These are phyloP conservation scores for Carex scoparia DNA, from an alignment of 176 grass and related monocot genomes.

Conservation along the genomic window DNA sequence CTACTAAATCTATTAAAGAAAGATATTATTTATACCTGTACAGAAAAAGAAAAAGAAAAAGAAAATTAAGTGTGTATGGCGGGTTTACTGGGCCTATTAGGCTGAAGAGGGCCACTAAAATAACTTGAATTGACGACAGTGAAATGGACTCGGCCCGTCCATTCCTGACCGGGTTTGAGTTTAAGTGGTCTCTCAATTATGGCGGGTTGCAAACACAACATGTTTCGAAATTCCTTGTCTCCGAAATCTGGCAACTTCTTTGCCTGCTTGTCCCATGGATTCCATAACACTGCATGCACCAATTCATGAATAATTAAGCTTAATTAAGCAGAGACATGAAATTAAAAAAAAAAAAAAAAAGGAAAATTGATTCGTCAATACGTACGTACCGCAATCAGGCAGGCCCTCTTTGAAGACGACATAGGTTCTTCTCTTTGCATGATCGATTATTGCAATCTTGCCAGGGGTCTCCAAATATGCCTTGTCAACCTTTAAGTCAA, in stretches of 20 bases:
- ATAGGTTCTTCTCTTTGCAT: slow-evolving; percentile 85
- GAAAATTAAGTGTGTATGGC: not conserved
- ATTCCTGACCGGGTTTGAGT: slow-evolving; percentile 80
- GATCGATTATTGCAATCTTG: slow-evolving; percentile 90
- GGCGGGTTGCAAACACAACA: slow-evolving; percentile 76
- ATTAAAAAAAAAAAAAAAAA: too few relatives aligned
- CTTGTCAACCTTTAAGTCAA: slow-evolving; percentile 44
- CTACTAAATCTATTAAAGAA: not conserved
- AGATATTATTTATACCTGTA: not conserved
- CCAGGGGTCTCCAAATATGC: slow-evolving; percentile 57
- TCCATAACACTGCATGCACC: slow-evolving; percentile 70
- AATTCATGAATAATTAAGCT: too few relatives aligned
- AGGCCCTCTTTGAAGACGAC: slow-evolving; percentile 75
- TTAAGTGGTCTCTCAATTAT: slow-evolving; percentile 59
- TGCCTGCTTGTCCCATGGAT: slow-evolving; percentile 88
- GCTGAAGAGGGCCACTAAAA: slow-evolving; percentile 72
- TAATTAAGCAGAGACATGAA: too few relatives aligned
- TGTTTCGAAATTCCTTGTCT: slow-evolving; percentile 64
- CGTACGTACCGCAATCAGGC: slow-evolving; percentile 51
- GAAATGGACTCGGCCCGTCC: slow-evolving; percentile 61
- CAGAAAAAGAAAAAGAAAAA: not conserved
- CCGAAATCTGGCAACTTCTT: slow-evolving; percentile 79
- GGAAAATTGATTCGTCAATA: not conserved
- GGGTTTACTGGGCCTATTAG: slow-evolving; percentile 38
- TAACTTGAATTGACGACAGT: slow-evolving; percentile 75